Percentiles rank a stretch among this genome's conserved stretches.
phyloP scores from a whole-genome alignment of 2,329 filamentous ascomycete genomes.

The Onygena corvina region DNA sequence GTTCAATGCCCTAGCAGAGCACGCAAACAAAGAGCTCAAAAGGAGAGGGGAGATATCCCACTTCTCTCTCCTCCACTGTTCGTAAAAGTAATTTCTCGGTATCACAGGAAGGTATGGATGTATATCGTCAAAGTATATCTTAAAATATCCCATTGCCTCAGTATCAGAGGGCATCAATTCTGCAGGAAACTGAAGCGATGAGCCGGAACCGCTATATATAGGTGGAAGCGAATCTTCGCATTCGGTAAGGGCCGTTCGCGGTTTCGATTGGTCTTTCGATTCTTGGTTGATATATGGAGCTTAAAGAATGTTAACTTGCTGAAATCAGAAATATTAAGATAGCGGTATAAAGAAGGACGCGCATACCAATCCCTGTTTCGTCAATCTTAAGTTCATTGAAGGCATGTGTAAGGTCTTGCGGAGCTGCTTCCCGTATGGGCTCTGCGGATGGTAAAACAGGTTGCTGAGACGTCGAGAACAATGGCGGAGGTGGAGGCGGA shows the following conservation, averaged over 20 bases:
- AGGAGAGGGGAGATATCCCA: conserved; percentile 80
- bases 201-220: conserved; percentile 54
- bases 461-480: background rate
- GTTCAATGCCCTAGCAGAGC: conserved; percentile 56
- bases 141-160: conserved; percentile 70
- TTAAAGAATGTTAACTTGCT: background rate
- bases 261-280: conserved; percentile 38
- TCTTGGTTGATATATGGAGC: conserved; percentile 64
- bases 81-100: conserved; percentile 69
- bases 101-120: conserved; percentile 89
- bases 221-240: conserved; percentile 57
- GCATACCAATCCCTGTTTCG: conserved; percentile 68
- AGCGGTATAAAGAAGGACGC: conserved; percentile 7
- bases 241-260: conserved; percentile 48
- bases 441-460: background rate
- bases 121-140: conserved; percentile 79
- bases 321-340: background rate
- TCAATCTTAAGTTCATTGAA: conserved; percentile 80
- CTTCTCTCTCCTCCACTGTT: conserved; percentile 75
- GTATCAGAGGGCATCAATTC: conserved; percentile 87
- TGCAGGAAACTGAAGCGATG: conserved; percentile 74
- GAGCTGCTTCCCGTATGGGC: background rate
- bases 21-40: conserved; percentile 82
- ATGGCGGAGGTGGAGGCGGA: background rate
- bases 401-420: conserved; percentile 50